A percentile compares a stretch with the other conserved stretches of the same genome.
phyloP scores from a whole-genome alignment of 2,329 filamentous ascomycete species.

The Helminthosporium solani region DNA sequence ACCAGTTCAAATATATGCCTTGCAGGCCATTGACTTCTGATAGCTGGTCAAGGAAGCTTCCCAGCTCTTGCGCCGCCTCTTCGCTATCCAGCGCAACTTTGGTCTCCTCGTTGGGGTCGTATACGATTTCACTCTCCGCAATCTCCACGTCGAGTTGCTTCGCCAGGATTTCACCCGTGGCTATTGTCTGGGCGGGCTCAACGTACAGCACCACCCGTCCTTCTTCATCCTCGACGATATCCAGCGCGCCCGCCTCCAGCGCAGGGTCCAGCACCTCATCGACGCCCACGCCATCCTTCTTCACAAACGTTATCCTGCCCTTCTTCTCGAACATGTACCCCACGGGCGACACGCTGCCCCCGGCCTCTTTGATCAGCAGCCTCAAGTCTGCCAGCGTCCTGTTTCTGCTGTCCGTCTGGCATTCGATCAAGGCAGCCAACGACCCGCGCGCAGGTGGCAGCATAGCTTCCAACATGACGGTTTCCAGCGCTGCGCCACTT shows the following conservation, averaged over 20 bases:
- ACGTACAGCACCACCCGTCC: slow-evolving; percentile 71
- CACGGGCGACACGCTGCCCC: slow-evolving; percentile 70
- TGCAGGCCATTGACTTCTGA: slow-evolving; percentile 76
- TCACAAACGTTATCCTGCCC: slow-evolving; percentile 71
- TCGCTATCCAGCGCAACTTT: slow-evolving; percentile 63
- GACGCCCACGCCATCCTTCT: slow-evolving; percentile 56
- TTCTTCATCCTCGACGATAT: slow-evolving; percentile 68
- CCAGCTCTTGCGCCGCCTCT: slow-evolving; percentile 58
- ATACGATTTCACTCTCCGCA: slow-evolving; percentile 76
- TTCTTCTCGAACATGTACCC: slow-evolving; percentile 83
- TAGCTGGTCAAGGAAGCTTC: slow-evolving; percentile 59
- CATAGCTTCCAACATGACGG: slow-evolving; percentile 75
- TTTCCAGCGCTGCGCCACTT: slow-evolving; percentile 74
- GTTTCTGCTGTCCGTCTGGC: slow-evolving; percentile 78
- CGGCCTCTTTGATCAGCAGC: slow-evolving; percentile 66
- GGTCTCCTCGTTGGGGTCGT: slow-evolving; percentile 80
- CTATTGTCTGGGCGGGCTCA: slow-evolving; percentile 63
- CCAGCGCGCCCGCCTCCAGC: slow-evolving; percentile 79
- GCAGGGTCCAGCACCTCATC: slow-evolving; percentile 77
- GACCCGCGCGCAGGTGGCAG: slow-evolving; percentile 59
- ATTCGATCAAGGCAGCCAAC: slow-evolving; percentile 77
- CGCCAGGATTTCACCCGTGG: slow-evolving; percentile 64
- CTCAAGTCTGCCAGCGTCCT: slow-evolving; percentile 74
- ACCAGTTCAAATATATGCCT: slow-evolving; percentile 72
- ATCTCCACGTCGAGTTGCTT: slow-evolving; percentile 66